These are phyloP conservation scores for Chlamydomonas reinhardtii DNA, from an alignment of 163 green algal species.

Conservation along the genomic window DNA sequence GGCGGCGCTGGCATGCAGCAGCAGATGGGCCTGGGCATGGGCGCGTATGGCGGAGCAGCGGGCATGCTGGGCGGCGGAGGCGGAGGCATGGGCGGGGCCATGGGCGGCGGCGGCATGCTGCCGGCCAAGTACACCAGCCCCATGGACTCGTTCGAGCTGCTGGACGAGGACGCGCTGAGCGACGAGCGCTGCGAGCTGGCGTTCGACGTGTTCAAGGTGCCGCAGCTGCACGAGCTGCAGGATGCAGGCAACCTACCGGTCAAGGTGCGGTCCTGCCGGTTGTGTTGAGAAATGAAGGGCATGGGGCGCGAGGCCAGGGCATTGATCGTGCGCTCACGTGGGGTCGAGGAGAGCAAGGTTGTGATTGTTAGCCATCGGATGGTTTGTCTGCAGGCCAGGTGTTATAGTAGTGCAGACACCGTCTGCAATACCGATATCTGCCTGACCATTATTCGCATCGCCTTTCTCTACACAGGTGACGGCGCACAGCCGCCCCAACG, in stretches of 20 bases:
- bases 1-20: not conserved
- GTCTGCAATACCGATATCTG: too few relatives aligned
- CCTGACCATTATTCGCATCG: too few relatives aligned
- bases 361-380: too few relatives aligned
- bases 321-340: too few relatives aligned
- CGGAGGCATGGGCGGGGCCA: not conserved
- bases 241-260: conserved; percentile 57
- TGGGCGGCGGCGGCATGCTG: conserved; percentile 2
- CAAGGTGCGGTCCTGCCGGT: conserved; percentile 52
- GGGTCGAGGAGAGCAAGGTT: too few relatives aligned
- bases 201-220: conserved; percentile 68
- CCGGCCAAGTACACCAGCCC: conserved; percentile 5
- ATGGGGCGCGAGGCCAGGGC: too few relatives aligned
- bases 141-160: conserved; percentile 33
- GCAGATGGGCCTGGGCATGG: not conserved
- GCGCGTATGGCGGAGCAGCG: not conserved
- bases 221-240: conserved; percentile 33
- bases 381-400: too few relatives aligned
- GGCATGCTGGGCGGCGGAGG: not conserved
- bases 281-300: too few relatives aligned
- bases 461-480: conserved; percentile 2
- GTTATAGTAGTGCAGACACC: too few relatives aligned
- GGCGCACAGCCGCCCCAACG: conserved; percentile 59
- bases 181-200: conserved; percentile 54
- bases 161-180: conserved; percentile 38